Percentiles rank a stretch among this genome's conserved stretches.
These are phyloP conservation scores for Aspergillus sp. DNA, from an alignment of 2,329 filamentous ascomycete species.

Conservation along the genomic window DNA sequence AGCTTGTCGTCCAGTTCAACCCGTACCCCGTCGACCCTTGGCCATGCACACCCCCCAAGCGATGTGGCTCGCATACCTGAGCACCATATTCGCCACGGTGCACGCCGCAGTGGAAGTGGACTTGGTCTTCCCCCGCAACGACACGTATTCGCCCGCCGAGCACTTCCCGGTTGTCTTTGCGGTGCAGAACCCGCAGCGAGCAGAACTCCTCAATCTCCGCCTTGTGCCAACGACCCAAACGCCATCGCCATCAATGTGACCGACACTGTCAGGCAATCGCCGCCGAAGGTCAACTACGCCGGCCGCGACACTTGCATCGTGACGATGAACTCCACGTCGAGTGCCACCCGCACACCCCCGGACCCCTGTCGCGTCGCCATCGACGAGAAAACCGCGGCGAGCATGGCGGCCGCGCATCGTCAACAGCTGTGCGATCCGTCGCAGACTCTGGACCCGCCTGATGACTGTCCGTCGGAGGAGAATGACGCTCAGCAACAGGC, in stretches of 20 bases:
- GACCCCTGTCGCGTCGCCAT: not conserved
- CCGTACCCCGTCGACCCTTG: too few relatives aligned
- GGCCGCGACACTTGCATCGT: not conserved
- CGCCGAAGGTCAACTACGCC: not conserved
- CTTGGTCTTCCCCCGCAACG: slow-evolving; percentile 18
- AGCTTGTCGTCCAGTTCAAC: too few relatives aligned
- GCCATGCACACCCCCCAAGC: too few relatives aligned
- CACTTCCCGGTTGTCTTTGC: slow-evolving; percentile 12
- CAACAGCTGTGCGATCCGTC: not conserved
- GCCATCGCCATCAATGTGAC: too few relatives aligned
- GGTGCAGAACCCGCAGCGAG: not conserved
- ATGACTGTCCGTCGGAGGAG: not conserved
- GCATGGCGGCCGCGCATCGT: not conserved
- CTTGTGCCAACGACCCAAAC: too few relatives aligned
- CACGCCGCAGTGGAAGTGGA: slow-evolving; percentile 12
- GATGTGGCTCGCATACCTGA: too few relatives aligned
- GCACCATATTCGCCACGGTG: too few relatives aligned
- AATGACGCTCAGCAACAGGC: not conserved
- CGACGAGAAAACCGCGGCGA: not conserved
- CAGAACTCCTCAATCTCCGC: not conserved
- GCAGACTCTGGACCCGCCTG: not conserved
- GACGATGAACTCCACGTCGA: not conserved
- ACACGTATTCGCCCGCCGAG: slow-evolving; percentile 15
- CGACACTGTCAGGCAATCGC: too few relatives aligned
- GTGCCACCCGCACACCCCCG: not conserved